Conservation (phyloP, 495 filamentous ascomycete genomes). For the Podospora fimiseda region DNA sequence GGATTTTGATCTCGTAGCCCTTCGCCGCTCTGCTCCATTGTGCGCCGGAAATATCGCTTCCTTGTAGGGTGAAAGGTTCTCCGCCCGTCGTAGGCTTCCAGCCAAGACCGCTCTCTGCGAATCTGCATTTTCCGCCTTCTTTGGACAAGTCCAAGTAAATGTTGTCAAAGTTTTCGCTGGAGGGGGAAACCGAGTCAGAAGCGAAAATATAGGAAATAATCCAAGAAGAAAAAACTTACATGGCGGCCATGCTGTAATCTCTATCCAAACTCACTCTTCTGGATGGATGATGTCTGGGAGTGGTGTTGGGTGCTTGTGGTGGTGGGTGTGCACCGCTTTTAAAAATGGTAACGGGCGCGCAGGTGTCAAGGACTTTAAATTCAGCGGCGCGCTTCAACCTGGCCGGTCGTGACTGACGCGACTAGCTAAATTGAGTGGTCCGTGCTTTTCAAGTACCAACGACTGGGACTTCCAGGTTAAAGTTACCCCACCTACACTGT, state of each 20-base stretch:
- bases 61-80: slow-evolving; percentile 87
- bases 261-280: neutral
- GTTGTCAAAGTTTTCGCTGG: slow-evolving; percentile 83
- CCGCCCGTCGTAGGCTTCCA: slow-evolving; percentile 87
- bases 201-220: neutral
- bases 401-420: slow-evolving; percentile 8
- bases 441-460: neutral
- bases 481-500: too few relatives aligned
- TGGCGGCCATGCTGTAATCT: slow-evolving; percentile 9
- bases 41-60: slow-evolving; percentile 69
- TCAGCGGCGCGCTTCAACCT: neutral
- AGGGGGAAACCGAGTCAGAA: neutral
- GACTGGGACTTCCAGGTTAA: too few relatives aligned
- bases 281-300: neutral
- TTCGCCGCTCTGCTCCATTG: slow-evolving; percentile 94
- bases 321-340: neutral
- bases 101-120: slow-evolving; percentile 85
- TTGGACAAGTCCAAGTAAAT: slow-evolving; percentile 93
- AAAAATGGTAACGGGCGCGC: neutral
- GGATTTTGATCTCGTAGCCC: slow-evolving; percentile 88
- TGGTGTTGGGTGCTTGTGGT: too few relatives aligned
- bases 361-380: neutral
- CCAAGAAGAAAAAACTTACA: slow-evolving; percentile 8
- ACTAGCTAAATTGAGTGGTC: slow-evolving; percentile 14
- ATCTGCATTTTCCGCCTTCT: slow-evolving; percentile 81